Percentiles rank a stretch among this genome's conserved stretches.
Conservation (phyloP, 2,329 filamentous ascomycete species). For the Pyricularia sp. region DNA sequence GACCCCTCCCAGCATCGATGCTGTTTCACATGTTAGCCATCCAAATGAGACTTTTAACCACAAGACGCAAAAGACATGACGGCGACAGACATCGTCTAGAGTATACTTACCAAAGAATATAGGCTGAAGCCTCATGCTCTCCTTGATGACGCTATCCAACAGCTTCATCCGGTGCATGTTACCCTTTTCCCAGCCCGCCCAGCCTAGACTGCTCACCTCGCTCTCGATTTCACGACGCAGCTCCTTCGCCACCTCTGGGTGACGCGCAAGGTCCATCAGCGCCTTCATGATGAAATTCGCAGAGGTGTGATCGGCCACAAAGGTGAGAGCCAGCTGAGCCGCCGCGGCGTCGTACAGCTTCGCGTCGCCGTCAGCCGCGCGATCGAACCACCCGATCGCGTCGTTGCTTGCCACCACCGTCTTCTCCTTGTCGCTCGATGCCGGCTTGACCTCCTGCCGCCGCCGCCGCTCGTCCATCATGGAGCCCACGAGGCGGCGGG, state of each 20-base stretch:
- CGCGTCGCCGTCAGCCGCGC: neutral
- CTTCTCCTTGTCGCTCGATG: neutral
- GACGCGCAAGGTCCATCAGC: neutral
- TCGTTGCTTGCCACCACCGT: neutral
- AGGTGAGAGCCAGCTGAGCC: neutral
- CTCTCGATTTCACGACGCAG: neutral
- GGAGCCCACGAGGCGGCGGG: neutral
- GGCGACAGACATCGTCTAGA: too few relatives aligned
- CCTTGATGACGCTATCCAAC: neutral
- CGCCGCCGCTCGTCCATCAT: neutral
- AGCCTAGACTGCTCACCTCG: neutral
- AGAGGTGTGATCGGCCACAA: neutral
- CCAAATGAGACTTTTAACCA: too few relatives aligned
- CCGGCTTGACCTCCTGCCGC: neutral
- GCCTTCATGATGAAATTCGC: neutral
- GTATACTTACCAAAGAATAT: neutral
- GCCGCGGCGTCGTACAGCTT: neutral
- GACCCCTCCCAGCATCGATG: neutral
- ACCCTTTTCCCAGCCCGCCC: neutral
- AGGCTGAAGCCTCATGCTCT: neutral
- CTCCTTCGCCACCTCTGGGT: neutral
- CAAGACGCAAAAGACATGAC: too few relatives aligned
- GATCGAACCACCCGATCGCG: neutral
- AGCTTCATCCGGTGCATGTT: neutral
- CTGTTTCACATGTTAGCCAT: neutral